Evolutionary conservation across 177 flowering plant species (phyloP), one percentile per base, ranked within the genome.

Genomic region (Vitis hybrid): DNA sequence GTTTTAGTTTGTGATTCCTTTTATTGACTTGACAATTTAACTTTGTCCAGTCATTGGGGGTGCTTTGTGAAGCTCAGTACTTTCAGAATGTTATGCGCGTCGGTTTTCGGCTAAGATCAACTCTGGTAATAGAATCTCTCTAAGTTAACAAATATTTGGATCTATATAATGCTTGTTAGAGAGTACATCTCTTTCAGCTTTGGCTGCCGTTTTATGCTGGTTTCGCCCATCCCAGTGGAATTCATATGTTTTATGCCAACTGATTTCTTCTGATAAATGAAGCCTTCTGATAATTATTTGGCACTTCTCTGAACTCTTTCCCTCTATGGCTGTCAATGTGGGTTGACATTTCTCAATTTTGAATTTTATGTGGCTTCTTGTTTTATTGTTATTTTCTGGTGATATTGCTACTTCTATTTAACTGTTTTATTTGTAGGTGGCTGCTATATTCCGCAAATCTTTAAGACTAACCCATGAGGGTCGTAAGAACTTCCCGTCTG

Each of bases 21-120:
- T 9, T 4, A 24, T 50, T 15, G 68, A 24, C 35, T n/a, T 40
- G 14, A 52, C 9, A 11, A 21, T 65, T 68, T 46, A 49, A 69
- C 67, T 64, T 75, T 50, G 4, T 80, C 60, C 83, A 89, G 93
- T 74, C 76, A 15, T 59, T 89, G 30, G 89, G 91, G 52, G 91
- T 89, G 70, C 73, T 89, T 65, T 75, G 71, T 56, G 91, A 89
- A 66, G 90, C 90, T 64, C 94, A 89, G 71, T 89, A 87, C 68
- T 89, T 89, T 68, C 94, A 89, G 79, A 89, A 89, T 71, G 91
- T 86, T 72, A 85, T 86, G 91, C 91, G 94, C 58, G 87, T 86
- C 46, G 94, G 94, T 52, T 89, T 76, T 70, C 86, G 88, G 58
- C 80, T 88, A 46, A 77, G 90, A 70, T 67, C 94, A 65, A 89